These are phyloP conservation scores for Acorus gramineus DNA, from an alignment of 106 monocot species.

Conservation along the genomic window DNA sequence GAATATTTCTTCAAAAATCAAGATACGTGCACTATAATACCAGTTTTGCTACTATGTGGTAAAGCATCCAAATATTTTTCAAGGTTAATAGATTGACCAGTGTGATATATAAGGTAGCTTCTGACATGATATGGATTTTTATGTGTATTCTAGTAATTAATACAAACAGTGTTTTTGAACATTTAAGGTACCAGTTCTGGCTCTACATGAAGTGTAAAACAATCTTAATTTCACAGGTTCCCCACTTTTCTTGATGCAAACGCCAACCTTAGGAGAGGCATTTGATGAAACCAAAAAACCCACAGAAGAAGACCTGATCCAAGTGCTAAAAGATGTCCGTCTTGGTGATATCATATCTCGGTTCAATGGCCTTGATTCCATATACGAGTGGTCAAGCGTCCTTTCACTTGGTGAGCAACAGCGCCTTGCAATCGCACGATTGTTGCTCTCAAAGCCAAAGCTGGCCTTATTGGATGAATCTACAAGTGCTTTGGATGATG, in stretches of 20 bases:
- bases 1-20: too few relatives aligned
- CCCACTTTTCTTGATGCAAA: slow-evolving; percentile 30
- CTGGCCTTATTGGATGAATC: slow-evolving; percentile 70
- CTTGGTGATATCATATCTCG: slow-evolving; percentile 72
- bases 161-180: too few relatives aligned
- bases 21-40: too few relatives aligned
- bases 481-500: slow-evolving; percentile 78
- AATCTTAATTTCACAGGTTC: slow-evolving; percentile 19
- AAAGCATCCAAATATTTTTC: too few relatives aligned
- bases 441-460: slow-evolving; percentile 55
- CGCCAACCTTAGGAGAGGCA: slow-evolving; percentile 12
- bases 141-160: too few relatives aligned
- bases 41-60: too few relatives aligned
- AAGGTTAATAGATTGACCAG: too few relatives aligned
- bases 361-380: slow-evolving; percentile 65
- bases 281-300: slow-evolving; percentile 32
- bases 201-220: too few relatives aligned
- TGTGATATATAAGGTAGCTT: too few relatives aligned
- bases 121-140: too few relatives aligned
- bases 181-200: too few relatives aligned
- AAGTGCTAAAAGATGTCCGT: slow-evolving; percentile 51
- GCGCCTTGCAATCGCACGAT: slow-evolving; percentile 78
- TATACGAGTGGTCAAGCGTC: slow-evolving; percentile 66
- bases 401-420: slow-evolving; percentile 92
- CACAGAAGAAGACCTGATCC: slow-evolving; percentile 51